Base-by-base conservation (phyloP, 2,329 filamentous ascomycete species). In the Colletotrichum sidae region DNA sequence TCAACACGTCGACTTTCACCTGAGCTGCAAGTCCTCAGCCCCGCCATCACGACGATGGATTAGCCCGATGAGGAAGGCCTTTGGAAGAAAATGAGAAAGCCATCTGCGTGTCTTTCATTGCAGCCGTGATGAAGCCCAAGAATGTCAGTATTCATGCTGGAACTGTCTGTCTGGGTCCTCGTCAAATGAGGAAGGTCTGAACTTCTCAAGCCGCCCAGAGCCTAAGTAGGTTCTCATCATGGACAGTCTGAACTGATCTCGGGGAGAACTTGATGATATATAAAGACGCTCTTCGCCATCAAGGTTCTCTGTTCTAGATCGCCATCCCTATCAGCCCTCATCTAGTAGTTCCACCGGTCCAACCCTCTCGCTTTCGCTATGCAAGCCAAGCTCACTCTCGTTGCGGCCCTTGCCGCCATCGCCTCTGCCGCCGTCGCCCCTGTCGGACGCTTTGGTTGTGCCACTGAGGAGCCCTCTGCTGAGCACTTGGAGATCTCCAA, bases 401-500 rank as follows among this genome's bases (percentile, higher is more conserved):
- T 63, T 17, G 39, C 60, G 39, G 60, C 46, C 38, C 46, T 63
- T 25, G 60, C 60, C 49, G 54, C 46, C 10, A n/a, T 39, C 45
- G 56, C 56, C 8, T 60, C 55, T 11, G 61, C 61, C 13, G 56
- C 41, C 41, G 55, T 59, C n/a, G 41, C 49, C 33, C 38, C 17
- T 9, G 33, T 34, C 38, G 49, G 17, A 17, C n/a, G 49, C 38
- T 35, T 60, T 35, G 50, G 61, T 46, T 54, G 51, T 13, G 39
- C 39, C 41, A 55, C 25, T 8, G 33, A 42, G 2, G 52, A 55
- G 25, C 52, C 52, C 5, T 45, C 52, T 2, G 52, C 41, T 8
- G 52, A 55, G 41, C 39, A 55, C 12, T 10, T 45, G 25, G 41
- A 35, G 42, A 60, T 71, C 44, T 63, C 69, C 51, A 52, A 67